Conservation (phyloP, 768 basidiomycete genomes). For the Paxillus ammoniavirescens region DNA sequence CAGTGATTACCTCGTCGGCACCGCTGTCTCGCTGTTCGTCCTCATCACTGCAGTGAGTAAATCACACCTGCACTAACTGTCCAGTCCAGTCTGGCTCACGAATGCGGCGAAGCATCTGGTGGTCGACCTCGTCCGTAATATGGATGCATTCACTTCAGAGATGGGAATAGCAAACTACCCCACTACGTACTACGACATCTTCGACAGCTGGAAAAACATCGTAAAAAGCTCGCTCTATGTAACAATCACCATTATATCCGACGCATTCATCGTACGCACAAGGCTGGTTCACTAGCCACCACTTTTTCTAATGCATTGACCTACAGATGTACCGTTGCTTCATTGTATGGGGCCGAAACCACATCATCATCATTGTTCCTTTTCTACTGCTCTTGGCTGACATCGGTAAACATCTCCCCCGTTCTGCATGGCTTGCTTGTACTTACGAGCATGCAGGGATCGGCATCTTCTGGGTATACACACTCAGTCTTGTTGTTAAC, state of each 20-base stretch:
- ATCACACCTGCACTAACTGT: background rate
- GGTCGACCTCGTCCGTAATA: slow-evolving; percentile 22
- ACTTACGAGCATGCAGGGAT: slow-evolving; percentile 9
- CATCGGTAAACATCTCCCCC: slow-evolving; percentile 15
- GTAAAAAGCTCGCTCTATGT: slow-evolving; percentile 24
- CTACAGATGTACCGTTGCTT: slow-evolving; percentile 24
- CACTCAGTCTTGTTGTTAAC: slow-evolving; percentile 14
- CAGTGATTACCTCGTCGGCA: slow-evolving; percentile 10
- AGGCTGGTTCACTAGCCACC: background rate
- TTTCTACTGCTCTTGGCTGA: slow-evolving; percentile 27
- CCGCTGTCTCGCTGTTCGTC: slow-evolving; percentile 11
- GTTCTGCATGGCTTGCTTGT: background rate
- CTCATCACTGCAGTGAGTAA: slow-evolving; percentile 10
- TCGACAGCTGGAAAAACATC: slow-evolving; percentile 19
- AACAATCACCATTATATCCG: slow-evolving; percentile 22
- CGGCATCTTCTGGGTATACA: slow-evolving; percentile 17
- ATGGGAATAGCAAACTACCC: slow-evolving; percentile 13
- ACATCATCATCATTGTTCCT: slow-evolving; percentile 15
- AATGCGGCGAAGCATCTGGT: slow-evolving; percentile 19
- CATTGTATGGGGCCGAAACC: slow-evolving; percentile 24
- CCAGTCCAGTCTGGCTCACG: background rate
- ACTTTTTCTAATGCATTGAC: background rate
- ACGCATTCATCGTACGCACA: slow-evolving; percentile 26
- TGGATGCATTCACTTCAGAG: slow-evolving; percentile 23
- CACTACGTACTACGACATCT: slow-evolving; percentile 17